phyloP scores from a whole-genome alignment of 257 asterid genomes.

The Scutellaria galericulata region DNA sequence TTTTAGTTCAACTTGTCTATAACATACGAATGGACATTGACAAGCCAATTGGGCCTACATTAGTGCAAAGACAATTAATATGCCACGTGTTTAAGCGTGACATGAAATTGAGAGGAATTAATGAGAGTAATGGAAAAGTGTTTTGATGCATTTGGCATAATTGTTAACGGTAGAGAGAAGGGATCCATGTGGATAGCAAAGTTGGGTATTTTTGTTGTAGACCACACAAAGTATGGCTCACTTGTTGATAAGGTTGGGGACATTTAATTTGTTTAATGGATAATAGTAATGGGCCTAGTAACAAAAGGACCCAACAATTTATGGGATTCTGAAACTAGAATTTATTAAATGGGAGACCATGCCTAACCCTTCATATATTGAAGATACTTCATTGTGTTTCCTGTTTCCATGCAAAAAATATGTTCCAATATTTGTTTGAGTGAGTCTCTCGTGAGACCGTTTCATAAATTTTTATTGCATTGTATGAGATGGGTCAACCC shows the following conservation, averaged over 20 bases:
- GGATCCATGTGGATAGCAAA: neutral
- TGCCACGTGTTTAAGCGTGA: neutral
- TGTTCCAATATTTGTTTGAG: too few relatives aligned
- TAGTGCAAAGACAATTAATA: neutral
- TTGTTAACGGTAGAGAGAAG: neutral
- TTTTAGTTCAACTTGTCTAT: neutral
- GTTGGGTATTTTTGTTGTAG: neutral
- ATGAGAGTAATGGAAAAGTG: neutral
- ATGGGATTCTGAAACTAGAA: too few relatives aligned
- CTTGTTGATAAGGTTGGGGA: conserved; percentile 36
- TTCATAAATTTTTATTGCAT: too few relatives aligned
- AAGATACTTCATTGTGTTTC: too few relatives aligned
- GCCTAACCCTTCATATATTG: too few relatives aligned
- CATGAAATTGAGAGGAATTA: neutral
- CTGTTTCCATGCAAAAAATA: too few relatives aligned
- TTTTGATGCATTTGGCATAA: neutral
- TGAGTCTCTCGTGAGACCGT: too few relatives aligned
- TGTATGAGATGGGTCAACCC: too few relatives aligned
- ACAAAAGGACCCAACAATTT: neutral
- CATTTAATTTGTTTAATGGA: neutral
- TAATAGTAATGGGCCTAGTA: neutral
- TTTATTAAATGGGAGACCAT: too few relatives aligned
- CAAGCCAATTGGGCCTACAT: neutral
- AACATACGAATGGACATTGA: neutral
- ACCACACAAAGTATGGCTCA: conserved; percentile 30